These are phyloP conservation scores for Sequoiadendron giganteum DNA, from an alignment of 75 land plant species.

Conservation along the genomic window DNA sequence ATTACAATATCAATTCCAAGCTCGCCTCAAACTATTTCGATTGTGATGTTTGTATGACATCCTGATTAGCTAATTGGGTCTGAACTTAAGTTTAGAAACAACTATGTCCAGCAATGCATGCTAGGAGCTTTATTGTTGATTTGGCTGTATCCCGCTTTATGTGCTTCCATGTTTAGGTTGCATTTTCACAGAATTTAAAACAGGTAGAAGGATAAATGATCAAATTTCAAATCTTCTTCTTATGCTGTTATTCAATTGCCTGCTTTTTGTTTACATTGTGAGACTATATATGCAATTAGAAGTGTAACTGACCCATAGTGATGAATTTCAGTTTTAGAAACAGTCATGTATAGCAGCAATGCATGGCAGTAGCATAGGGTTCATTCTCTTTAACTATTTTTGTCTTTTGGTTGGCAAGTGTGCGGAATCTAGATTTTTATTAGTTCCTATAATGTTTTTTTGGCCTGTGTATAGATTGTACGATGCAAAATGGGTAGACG, in stretches of 20 bases:
- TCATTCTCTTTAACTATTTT: background rate
- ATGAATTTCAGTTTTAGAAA: background rate
- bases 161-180: too few species aligned
- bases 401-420: background rate
- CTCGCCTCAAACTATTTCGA: background rate
- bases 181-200: background rate
- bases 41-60: conserved; percentile 1
- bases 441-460: background rate
- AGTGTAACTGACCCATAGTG: background rate
- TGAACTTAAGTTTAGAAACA: background rate
- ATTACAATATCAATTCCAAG: background rate
- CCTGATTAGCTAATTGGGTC: background rate
- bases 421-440: background rate
- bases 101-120: background rate
- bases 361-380: background rate
- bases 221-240: background rate
- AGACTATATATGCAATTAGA: background rate
- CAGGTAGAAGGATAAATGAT: background rate
- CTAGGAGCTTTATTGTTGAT: background rate
- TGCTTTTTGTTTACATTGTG: background rate
- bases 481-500: background rate
- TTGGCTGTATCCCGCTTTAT: too few species aligned
- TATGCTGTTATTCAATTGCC: background rate
- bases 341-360: background rate
- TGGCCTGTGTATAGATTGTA: background rate